Percentiles rank a stretch among this genome's conserved stretches.
phyloP scores from a whole-genome alignment of 2,329 filamentous ascomycete species.

The Eutypa lata region DNA sequence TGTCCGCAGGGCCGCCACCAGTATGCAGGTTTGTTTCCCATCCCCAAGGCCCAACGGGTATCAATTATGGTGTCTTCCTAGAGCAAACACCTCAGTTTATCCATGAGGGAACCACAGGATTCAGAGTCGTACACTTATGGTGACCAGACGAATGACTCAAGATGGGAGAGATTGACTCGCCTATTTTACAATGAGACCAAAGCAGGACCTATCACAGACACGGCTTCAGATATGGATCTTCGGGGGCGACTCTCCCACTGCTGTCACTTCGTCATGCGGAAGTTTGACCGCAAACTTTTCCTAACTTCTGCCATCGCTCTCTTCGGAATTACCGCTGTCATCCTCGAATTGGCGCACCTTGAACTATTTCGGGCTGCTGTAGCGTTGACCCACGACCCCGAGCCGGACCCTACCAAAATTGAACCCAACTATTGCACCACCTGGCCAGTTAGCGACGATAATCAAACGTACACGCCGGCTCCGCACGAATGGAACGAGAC shows the following conservation, averaged over 20 bases:
- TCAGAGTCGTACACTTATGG: background rate
- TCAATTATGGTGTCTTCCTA: background rate
- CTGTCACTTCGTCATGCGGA: constrained; percentile 4
- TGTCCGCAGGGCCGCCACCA: background rate
- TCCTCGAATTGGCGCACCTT: constrained; percentile 14
- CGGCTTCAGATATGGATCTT: background rate
- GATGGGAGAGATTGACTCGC: background rate
- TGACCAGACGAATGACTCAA: background rate
- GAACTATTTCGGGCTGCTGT: background rate
- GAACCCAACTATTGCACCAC: constrained; percentile 23
- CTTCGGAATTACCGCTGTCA: constrained; percentile 18
- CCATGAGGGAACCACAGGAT: background rate
- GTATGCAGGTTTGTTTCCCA: background rate
- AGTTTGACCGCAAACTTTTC: constrained; percentile 19
- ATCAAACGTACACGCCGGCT: constrained; percentile 13
- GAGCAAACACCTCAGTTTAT: background rate
- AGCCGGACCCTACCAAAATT: constrained; percentile 6
- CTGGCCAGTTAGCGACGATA: constrained; percentile 23
- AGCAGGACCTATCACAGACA: background rate
- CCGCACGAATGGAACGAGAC: constrained; percentile 8
- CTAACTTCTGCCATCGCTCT: constrained; percentile 17
- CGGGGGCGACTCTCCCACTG: background rate
- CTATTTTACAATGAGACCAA: background rate
- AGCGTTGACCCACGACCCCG: background rate
- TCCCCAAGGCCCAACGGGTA: background rate